These are phyloP conservation scores for Bromus sterilis DNA, from an alignment of 176 grass and related monocot species.

Conservation along the genomic window DNA sequence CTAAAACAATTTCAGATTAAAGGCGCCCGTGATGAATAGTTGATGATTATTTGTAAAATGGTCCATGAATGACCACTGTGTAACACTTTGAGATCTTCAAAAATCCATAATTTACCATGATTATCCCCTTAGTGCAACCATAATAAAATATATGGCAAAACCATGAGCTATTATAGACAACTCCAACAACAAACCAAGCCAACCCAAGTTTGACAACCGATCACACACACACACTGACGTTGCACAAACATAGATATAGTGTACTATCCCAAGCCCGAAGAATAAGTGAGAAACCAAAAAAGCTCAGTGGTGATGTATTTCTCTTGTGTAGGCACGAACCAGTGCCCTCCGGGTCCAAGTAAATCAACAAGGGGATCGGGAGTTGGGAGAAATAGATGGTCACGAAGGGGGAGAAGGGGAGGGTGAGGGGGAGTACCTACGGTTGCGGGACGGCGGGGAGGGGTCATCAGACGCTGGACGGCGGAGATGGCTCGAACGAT, in stretches of 20 bases:
- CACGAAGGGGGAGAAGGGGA: too few species aligned
- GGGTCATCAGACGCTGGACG: too few species aligned
- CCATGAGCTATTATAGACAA: constrained; percentile 19
- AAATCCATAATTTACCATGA: not conserved
- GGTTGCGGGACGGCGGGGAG: too few species aligned
- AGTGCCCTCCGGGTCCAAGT: too few species aligned
- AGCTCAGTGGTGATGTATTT: too few species aligned
- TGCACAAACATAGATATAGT: not conserved
- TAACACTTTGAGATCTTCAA: not conserved
- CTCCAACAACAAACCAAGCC: constrained; percentile 22
- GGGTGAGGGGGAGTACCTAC: too few species aligned
- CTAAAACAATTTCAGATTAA: not conserved
- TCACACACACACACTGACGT: constrained; percentile 3
- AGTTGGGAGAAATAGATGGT: too few species aligned
- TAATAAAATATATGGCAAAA: constrained; percentile 4
- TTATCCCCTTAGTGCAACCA: not conserved
- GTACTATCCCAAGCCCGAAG: too few species aligned
- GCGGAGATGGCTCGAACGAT: too few species aligned
- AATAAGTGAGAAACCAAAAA: too few species aligned
- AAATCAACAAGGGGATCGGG: too few species aligned
- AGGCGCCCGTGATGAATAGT: not conserved
- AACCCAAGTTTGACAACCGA: constrained; percentile 22
- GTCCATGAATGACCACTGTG: not conserved
- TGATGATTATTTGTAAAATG: not conserved
- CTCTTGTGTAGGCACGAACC: too few species aligned